Base-by-base conservation (phyloP, 1,284 basidiomycete species). In the Sporisorium exsertum region DNA sequence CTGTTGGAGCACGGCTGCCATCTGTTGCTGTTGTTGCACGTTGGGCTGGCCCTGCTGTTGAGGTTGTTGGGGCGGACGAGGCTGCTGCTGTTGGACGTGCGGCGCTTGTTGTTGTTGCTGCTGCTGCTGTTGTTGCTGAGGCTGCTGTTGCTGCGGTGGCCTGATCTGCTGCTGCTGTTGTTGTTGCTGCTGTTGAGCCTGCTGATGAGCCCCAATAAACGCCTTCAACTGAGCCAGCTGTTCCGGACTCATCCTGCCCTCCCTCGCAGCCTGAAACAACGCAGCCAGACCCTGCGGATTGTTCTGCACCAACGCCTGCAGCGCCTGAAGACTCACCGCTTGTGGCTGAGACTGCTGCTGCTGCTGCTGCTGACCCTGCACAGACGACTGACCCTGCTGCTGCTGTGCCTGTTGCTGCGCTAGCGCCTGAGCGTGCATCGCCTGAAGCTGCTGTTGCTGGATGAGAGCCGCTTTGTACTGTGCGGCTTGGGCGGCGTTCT, bases 271-370 rank as follows among this genome's bases (percentile, higher is more conserved):
- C 22, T 81, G 77, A 9, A 80, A 76, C 47, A 80, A 58, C 9
- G 79, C 79, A 33, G 72, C 61, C 35, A 81, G 60, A 12, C 77
- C 72, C 50, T 81, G 78, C 32, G 80, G 81, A 27, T 78, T 82
- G 70, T 80, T 81, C 46, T 80, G 75, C 13, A 81, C 71, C 37
- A 78, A 51, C 10, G 75, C 71, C 49, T 80, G 76, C 16, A 81
- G 50, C 2, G 73, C 76, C 42, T 81, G 80, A 27, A 81, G 42
- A 20, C 54, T 72, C 20, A 56, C 60, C 1, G 66, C 66, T n/a
- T 70, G 67, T n/a, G 56, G 68, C 53, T 61, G 72, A 16, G 51
- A 46, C 24, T 52, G 60, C 49, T 61, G 56, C 40, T 61, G 61
- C 43, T 67, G 76, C 32, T 32, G 57, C 29, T 63, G 64, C 32